Base-by-base conservation (phyloP, 129 eudicot genomes). In the Dittrichia graveolens region DNA sequence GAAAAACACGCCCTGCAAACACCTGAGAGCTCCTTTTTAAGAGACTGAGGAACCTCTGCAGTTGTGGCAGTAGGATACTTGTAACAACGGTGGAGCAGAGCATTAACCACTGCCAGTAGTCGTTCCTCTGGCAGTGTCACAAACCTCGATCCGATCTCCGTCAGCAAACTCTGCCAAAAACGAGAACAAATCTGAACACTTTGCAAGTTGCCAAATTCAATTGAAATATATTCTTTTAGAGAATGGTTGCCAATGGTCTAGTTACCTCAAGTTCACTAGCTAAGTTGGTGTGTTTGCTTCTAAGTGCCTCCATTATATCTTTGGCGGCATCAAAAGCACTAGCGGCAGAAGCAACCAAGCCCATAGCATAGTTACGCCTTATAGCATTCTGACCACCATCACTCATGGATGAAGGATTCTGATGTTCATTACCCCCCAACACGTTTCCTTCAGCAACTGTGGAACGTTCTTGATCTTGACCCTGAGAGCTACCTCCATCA, bases 301-400 rank as follows among this genome's bases (percentile, higher is more conserved):
- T 81, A 62, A 95, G 96, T 46, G 99, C 89, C 77, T 95, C 99
- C 99, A 95, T 95, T 44, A 95, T 88, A 74, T 95, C 99, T 73
- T 95, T 95, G 13, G 97, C 99, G 75, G 99, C 99, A 79, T 95
- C 99, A 72, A 95, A 95, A 65, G 97, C 99, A 80, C 91, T 95
- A 77, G 99, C 87, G 45, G 97, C 97, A 81, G 94, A 90, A 63
- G 94, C 97, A 75, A 85, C 95, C 60, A 89, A 82, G n/a, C 92
- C 89, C 84, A 90, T 79, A 46, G 94, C 96, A 67, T 86, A 83
- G 55, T 78, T 88, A 67, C 99, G 99, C 78, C 99, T 88, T 14
- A 90, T 64, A 41, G 89, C 84, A 75, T 75, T 88, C 81, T 90
- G 99, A 74, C 87, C 84, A 71, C 87, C 92, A 56, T 90, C 97